Evolutionary conservation across 768 basidiomycete genomes (phyloP).

Genomic region (Xerocomellus amylosporus): DNA sequence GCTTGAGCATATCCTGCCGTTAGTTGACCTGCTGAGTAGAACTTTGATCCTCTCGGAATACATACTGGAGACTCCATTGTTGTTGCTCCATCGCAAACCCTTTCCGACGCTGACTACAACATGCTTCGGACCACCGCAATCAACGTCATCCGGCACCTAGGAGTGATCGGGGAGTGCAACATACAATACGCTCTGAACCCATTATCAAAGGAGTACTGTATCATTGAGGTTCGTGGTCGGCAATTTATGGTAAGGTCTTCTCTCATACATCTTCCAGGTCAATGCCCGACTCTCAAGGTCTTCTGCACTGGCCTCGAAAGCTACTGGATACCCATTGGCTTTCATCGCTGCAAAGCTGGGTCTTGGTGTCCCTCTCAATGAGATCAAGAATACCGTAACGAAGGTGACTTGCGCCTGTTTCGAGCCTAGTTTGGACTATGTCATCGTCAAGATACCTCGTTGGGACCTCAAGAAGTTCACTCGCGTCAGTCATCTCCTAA

Average conservation of each 20-base stretch:
- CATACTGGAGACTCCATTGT: constrained; percentile 99
- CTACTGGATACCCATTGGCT: constrained; percentile 95
- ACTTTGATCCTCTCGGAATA: constrained; percentile 97
- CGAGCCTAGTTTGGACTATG: constrained; percentile 95
- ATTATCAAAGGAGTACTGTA: constrained; percentile 92
- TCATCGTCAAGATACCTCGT: constrained; percentile 97
- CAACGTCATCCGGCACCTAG: constrained; percentile 97
- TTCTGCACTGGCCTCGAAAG: constrained; percentile 96
- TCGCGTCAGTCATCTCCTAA: constrained; percentile 85
- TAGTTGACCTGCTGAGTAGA: constrained; percentile 46
- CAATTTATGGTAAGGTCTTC: not conserved
- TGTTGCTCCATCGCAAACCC: constrained; percentile 94
- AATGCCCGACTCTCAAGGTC: constrained; percentile 98
- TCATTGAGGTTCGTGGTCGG: constrained; percentile 73
- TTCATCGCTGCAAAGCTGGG: constrained; percentile 99
- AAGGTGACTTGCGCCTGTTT: constrained; percentile 97
- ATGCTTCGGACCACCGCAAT: constrained; percentile 98
- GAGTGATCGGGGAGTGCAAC: constrained; percentile 97
- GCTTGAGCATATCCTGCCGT: not conserved
- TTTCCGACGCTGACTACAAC: constrained; percentile 99
- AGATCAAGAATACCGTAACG: constrained; percentile 97
- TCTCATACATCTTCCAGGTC: constrained; percentile 42
- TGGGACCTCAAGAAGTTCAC: constrained; percentile 99
- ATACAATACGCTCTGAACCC: constrained; percentile 99
- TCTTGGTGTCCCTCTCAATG: constrained; percentile 94